Conservation (phyloP, 192 early-diverging fungal species). For the Jimgerdemannia lactiflua region DNA sequence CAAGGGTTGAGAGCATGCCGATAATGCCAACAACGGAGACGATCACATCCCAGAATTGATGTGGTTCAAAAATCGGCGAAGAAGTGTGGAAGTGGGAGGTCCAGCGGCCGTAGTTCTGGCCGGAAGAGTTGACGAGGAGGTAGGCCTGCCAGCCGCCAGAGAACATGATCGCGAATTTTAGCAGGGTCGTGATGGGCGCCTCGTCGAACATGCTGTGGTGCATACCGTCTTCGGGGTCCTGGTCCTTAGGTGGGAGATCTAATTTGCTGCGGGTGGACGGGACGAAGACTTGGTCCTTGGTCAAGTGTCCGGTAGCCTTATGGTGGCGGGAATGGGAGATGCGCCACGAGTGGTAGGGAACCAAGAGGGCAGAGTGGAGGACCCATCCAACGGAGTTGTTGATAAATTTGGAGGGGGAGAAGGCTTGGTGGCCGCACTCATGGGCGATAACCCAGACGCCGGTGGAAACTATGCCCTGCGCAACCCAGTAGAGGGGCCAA, state of each 20-base stretch:
- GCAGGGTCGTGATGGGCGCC: conserved; percentile 66
- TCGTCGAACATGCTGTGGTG: conserved; percentile 62
- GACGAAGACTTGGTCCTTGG: conserved; percentile 94
- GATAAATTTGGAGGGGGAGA: conserved; percentile 79
- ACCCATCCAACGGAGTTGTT: conserved; percentile 89
- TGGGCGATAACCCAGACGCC: conserved; percentile 90
- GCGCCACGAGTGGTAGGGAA: conserved; percentile 95
- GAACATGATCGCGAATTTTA: conserved; percentile 65
- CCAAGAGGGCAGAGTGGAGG: conserved; percentile 85
- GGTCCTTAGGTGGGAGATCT: conserved; percentile 45
- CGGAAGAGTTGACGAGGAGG: conserved; percentile 73
- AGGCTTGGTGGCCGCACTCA: conserved; percentile 93
- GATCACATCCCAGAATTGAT: conserved; percentile 68
- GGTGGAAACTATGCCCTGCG: conserved; percentile 81
- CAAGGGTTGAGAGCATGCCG: conserved; percentile 57
- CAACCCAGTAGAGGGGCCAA: conserved; percentile 83
- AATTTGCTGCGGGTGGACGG: conserved; percentile 67
- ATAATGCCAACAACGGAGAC: conserved; percentile 58
- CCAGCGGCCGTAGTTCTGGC: conserved; percentile 71
- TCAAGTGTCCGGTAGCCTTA: conserved; percentile 87
- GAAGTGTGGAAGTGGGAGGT: conserved; percentile 87
- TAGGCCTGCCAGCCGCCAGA: conserved; percentile 90
- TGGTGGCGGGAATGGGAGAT: conserved; percentile 92
- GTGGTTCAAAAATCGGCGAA: conserved; percentile 75
- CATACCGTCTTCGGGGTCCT: conserved; percentile 34